phyloP scores from a whole-genome alignment of 345 rosid species.

The Hibiscus mutabilis region DNA sequence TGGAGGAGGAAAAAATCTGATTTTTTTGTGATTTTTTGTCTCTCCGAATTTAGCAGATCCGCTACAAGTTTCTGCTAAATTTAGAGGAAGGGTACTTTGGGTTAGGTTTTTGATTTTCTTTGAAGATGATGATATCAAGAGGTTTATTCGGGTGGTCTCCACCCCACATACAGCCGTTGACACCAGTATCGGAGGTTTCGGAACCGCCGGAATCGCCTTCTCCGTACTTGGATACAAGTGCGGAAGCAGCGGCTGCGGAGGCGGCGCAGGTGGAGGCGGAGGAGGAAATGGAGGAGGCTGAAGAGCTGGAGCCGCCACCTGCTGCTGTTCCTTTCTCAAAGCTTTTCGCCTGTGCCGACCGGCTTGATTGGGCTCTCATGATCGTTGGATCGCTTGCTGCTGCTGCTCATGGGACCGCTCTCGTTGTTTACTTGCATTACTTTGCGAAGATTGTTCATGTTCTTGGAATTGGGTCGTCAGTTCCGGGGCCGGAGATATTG shows the following conservation, averaged over 20 bases:
- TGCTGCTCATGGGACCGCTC: conserved; percentile 94
- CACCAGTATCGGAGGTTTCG: conserved; percentile 98
- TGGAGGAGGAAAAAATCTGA: not conserved
- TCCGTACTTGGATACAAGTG: conserved; percentile 76
- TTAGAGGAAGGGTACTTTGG: not conserved
- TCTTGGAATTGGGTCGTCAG: conserved; percentile 25
- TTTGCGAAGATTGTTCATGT: conserved; percentile 78
- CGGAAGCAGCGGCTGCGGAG: conserved; percentile 59
- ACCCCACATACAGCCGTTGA: conserved; percentile 93
- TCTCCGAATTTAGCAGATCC: conserved; percentile 46
- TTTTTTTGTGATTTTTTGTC: not conserved
- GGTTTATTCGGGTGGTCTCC: conserved; percentile 99
- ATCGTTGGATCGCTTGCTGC: conserved; percentile 85
- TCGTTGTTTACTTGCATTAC: conserved; percentile 91
- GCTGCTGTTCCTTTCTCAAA: conserved; percentile 88
- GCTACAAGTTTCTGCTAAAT: conserved; percentile 19
- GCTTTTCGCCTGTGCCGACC: conserved; percentile 84
- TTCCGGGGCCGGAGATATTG: conserved; percentile 8
- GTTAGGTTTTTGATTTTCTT: conserved; percentile 17
- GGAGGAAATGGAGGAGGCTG: conserved; percentile 79
- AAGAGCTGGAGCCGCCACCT: conserved; percentile 93
- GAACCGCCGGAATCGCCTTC: conserved; percentile 99
- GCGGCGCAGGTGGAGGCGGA: conserved; percentile 61
- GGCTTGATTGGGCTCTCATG: conserved; percentile 89
- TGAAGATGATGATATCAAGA: conserved; percentile 78